Conservation (phyloP, 2,329 filamentous ascomycete species). For the Coniochaeta prunicola region DNA sequence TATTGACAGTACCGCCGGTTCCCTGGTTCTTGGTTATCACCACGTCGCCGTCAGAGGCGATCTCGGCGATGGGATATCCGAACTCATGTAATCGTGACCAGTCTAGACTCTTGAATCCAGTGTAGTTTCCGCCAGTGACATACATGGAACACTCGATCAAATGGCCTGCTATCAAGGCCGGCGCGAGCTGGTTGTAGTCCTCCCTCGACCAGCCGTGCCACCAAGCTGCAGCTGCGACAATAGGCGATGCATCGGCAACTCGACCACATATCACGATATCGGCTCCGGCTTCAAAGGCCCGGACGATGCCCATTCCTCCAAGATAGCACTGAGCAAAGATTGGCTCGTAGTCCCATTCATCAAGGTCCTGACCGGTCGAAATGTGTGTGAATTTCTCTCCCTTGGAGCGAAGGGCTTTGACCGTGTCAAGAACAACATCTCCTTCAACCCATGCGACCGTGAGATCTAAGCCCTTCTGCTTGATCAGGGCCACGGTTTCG, state of each 20-base stretch:
- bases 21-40: conserved; percentile 18
- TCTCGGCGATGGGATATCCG: conserved; percentile 41
- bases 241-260: conserved; percentile 31
- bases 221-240: conserved; percentile 39
- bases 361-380: conserved; percentile 7
- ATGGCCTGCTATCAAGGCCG: conserved; percentile 32
- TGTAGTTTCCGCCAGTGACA: conserved; percentile 38
- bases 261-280: conserved; percentile 31
- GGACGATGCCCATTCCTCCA: conserved; percentile 30
- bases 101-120: conserved; percentile 32
- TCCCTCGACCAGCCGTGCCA: conserved; percentile 37
- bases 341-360: conserved; percentile 10
- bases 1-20: conserved; percentile 15
- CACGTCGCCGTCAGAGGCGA: conserved; percentile 31
- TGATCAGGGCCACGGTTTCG: no score
- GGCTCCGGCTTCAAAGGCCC: conserved; percentile 22
- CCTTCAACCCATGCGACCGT: conserved; percentile 26
- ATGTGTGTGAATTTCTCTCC: conserved; percentile 9
- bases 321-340: conserved; percentile 26
- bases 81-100: conserved; percentile 32
- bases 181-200: conserved; percentile 34
- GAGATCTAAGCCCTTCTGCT: no score
- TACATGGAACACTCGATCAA: conserved; percentile 37
- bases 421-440: conserved; percentile 19
- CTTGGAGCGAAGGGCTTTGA: conserved; percentile 6